Evolutionary conservation across 306 rosid genomes (phyloP), one percentile per base, ranked within the genome.

Genomic region (Bauhinia variegata): DNA sequence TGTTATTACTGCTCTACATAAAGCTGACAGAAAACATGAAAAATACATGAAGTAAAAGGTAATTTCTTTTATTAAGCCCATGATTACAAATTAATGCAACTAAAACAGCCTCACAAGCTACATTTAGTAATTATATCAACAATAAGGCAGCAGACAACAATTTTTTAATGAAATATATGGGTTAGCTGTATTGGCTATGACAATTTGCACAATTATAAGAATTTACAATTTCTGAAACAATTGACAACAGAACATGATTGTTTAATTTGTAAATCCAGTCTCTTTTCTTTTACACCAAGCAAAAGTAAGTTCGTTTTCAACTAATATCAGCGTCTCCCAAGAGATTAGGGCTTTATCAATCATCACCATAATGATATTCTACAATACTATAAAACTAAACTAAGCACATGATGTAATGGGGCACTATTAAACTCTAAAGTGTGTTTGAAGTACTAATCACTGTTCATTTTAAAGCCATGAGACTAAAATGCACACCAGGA

Each of bases 181-280:
- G 8, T n/a, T 64, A 41, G 44, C 51, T 8, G 30, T 39, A 46
- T 5, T 11, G 52, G 51, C 42, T 14, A 39, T 14, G 46, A 53
- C 47, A 37, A 50, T 28, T 33, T 16, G 33, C 54, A 12, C 38
- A 30, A 10, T 15, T 4, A 32, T 16, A 30, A 57, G 73, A 74
- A 57, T 62, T 23, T 39, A 8, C 11, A 5, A 65, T 15, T 48
- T 13, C 30, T 48, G 31, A 23, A 47, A 42, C 53, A 51, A 46
- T 59, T 37, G 31, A 32, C 8, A 44, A 42, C 13, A 47, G 36
- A 64, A 42, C 54, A 23, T 16, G 32, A 28, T 6, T 54, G 11
- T 70, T 36, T 23, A 28, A 37, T 56, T 63, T 65, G 13, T 14
- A 54, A 46, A 63, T 14, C 23, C 36, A 54, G 18, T 68, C 54